These are phyloP conservation scores for Komagataella kurtzmanii DNA, from an alignment of 805 yeast species.

Conservation along the genomic window DNA sequence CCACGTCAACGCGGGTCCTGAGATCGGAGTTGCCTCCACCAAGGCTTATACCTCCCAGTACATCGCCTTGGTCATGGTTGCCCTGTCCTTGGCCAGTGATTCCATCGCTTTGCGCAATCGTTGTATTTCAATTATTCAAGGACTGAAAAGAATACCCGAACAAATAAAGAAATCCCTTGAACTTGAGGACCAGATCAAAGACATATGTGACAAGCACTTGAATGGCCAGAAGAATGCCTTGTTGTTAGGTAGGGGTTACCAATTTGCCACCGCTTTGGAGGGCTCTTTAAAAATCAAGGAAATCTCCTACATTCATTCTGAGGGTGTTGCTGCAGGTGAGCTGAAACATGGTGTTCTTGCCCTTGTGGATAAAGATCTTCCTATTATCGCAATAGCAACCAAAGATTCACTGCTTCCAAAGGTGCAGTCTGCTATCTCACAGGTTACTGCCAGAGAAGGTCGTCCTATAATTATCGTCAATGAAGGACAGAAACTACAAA, in stretches of 20 bases:
- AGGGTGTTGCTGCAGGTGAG: constrained; percentile 98
- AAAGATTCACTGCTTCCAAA: constrained; percentile 94
- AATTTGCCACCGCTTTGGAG: constrained; percentile 92
- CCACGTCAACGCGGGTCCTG: constrained; percentile 98
- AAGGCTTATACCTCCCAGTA: constrained; percentile 98
- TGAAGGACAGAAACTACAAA: constrained; percentile 58
- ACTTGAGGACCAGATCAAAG: constrained; percentile 62
- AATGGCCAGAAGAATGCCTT: constrained; percentile 77
- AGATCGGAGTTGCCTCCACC: constrained; percentile 98
- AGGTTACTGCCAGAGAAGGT: constrained; percentile 95
- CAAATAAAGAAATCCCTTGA: constrained; percentile 71
- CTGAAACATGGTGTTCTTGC: constrained; percentile 98
- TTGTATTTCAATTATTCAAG: constrained; percentile 76
- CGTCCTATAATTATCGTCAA: constrained; percentile 90
- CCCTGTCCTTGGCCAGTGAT: constrained; percentile 88
- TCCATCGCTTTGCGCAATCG: constrained; percentile 64
- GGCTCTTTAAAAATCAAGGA: constrained; percentile 98
- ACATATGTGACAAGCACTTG: constrained; percentile 58
- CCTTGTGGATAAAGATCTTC: constrained; percentile 84
- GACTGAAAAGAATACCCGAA: constrained; percentile 69
- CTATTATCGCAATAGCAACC: constrained; percentile 92
- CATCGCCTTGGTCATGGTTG: constrained; percentile 94
- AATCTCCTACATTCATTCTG: constrained; percentile 97
- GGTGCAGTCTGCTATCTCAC: constrained; percentile 90
- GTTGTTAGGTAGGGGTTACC: constrained; percentile 94